phyloP scores from a whole-genome alignment of 805 yeast species.

The Priceomyces medius region DNA sequence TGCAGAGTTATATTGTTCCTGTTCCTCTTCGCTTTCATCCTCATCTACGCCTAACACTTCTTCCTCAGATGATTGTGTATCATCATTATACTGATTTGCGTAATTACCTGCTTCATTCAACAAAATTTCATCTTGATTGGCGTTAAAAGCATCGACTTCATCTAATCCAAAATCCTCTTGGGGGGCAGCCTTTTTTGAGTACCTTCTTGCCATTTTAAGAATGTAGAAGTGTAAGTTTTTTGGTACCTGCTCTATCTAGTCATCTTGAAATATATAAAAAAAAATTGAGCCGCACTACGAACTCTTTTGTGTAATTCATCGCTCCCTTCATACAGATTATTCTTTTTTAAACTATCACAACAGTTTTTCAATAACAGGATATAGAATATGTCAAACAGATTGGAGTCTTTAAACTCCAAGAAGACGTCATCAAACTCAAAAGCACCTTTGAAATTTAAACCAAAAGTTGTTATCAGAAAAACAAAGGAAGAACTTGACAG shows the following conservation, averaged over 20 bases:
- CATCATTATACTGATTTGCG: constrained; percentile 26
- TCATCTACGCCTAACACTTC: constrained; percentile 49
- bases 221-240: background rate
- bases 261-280: background rate
- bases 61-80: constrained; percentile 51
- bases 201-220: constrained; percentile 21
- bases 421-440: constrained; percentile 31
- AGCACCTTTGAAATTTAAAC: constrained; percentile 72
- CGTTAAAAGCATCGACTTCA: constrained; percentile 69
- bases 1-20: constrained; percentile 33
- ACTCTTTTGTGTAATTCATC: constrained; percentile 1
- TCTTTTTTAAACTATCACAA: background rate
- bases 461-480: constrained; percentile 83
- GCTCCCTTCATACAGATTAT: background rate
- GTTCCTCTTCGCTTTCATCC: constrained; percentile 47
- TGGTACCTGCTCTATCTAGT: background rate
- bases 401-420: constrained; percentile 40
- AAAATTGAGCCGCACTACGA: background rate
- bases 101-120: constrained; percentile 56
- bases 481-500: constrained; percentile 82
- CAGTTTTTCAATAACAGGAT: background rate
- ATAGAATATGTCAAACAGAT: constrained; percentile 37
- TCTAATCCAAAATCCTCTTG: constrained; percentile 44
- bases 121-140: constrained; percentile 55
- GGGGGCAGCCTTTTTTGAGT: constrained; percentile 10